Percentiles rank a stretch among this genome's conserved stretches.
Evolutionary conservation across 2,329 filamentous ascomycete species (phyloP).

Genomic region (Diaporthe australafricana): DNA sequence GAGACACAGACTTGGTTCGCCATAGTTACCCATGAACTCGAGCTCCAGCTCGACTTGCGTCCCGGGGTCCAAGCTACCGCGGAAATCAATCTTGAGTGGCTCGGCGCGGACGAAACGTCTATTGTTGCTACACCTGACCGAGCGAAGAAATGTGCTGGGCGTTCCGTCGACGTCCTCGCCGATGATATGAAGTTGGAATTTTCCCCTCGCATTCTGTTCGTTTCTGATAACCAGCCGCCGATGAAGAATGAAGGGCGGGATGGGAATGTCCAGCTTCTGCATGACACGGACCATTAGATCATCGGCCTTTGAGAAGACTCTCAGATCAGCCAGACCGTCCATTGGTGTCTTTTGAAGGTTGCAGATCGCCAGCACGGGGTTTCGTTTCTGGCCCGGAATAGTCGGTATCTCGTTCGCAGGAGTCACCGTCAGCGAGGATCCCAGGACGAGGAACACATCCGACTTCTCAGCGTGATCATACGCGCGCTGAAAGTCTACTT

Average conservation of each 20-base stretch:
- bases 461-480: constrained; percentile 51
- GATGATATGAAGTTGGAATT: constrained; percentile 45
- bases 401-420: constrained; percentile 56
- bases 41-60: constrained; percentile 51
- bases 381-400: constrained; percentile 45
- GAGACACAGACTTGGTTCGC: constrained; percentile 53
- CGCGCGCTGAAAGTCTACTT: constrained; percentile 47
- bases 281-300: constrained; percentile 54
- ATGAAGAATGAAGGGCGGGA: constrained; percentile 53
- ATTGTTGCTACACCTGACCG: constrained; percentile 52
- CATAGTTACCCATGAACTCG: constrained; percentile 61
- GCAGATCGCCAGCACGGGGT: constrained; percentile 54
- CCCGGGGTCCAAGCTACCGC: constrained; percentile 42
- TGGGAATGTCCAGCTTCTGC: constrained; percentile 49
- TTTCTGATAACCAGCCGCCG: constrained; percentile 48
- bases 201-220: constrained; percentile 38
- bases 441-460: constrained; percentile 59
- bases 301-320: constrained; percentile 52
- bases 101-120: constrained; percentile 49
- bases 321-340: constrained; percentile 48
- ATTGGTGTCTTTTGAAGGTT: constrained; percentile 58
- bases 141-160: constrained; percentile 53
- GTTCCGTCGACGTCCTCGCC: constrained; percentile 56
- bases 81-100: constrained; percentile 52
- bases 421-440: constrained; percentile 57